Percentiles rank a stretch among this genome's conserved stretches.
phyloP scores from a whole-genome alignment of 2,329 filamentous ascomycete species.

The Massarina eburnea region DNA sequence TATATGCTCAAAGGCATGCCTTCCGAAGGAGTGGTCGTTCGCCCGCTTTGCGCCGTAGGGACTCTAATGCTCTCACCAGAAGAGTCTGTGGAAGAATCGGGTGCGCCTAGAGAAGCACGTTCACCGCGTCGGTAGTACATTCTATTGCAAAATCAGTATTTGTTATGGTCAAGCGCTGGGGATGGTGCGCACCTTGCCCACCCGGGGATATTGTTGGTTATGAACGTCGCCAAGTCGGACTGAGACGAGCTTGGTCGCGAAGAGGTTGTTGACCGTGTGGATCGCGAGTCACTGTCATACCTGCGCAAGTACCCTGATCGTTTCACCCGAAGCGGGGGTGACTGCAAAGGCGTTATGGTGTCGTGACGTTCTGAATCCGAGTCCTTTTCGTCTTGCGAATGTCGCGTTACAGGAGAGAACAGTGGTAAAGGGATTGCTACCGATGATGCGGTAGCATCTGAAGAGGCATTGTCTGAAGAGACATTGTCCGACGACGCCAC shows the following conservation, averaged over 20 bases:
- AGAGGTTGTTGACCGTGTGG: conserved; percentile 22
- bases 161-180: not conserved
- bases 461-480: conserved; percentile 32
- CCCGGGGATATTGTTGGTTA: conserved; percentile 39
- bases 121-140: conserved; percentile 43
- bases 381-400: conserved; percentile 32
- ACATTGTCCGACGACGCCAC: conserved; percentile 34
- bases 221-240: conserved; percentile 37
- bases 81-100: conserved; percentile 34
- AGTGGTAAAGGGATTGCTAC: conserved; percentile 39
- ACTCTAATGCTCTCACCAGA: conserved; percentile 33
- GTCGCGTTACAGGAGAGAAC: conserved; percentile 33
- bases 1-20: conserved; percentile 40
- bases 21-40: conserved; percentile 40
- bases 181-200: conserved; percentile 37
- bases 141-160: conserved; percentile 21
- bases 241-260: conserved; percentile 40
- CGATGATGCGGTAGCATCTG: conserved; percentile 33
- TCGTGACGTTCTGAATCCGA: conserved; percentile 40
- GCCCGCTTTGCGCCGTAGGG: conserved; percentile 39
- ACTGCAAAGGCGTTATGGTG: conserved; percentile 43
- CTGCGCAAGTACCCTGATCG: conserved; percentile 41
- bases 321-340: conserved; percentile 41
- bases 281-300: conserved; percentile 32
- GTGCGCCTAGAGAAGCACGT: conserved; percentile 35